Base-by-base conservation (phyloP, 1,284 basidiomycete species). In the Meira nashicola region DNA sequence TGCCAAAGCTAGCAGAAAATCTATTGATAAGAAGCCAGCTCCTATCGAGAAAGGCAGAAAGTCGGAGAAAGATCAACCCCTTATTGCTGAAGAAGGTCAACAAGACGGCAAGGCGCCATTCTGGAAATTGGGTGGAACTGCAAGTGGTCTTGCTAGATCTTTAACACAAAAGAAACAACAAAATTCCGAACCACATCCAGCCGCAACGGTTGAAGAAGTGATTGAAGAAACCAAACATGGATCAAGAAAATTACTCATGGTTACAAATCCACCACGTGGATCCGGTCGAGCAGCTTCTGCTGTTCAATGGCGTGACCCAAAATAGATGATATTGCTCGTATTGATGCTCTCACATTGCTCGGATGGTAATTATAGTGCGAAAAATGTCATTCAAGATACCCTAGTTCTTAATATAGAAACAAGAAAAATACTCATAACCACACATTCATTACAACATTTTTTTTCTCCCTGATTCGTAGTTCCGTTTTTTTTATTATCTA, bases 211-310 rank as follows among this genome's bases (percentile, higher is more conserved):
- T 48, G 46, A 48, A 23, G n/a, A 48, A 48, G 46, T 48, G 14
- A 23, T n/a, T 12, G 23, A 48, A 14, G 14, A 14, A 12, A 14
- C 46, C 25, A 14, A 14, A 12, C 21, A n/a, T 48, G 46, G 46
- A 48, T 5, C 46, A 7, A 48, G 50, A 39, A 53, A 53, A 33
- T 33, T 53, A 14, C 11, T 53, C 8, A 37, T 17, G 28, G 38
- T 39, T 5, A 41, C 39, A 6, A 53, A 53, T 33, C 50, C 50
- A 8, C 12, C 14, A 2, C 23, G 50, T 19, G 50, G 50, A 39
- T n/a, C 50, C 17, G 50, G 50, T 17, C 40, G 38, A 23, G 14
- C 50, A 39, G 17, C 50, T 41, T 19, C 38, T 14, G 50, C 50
- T 39, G 37, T 53, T 12, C 50, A 53, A 25, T 53, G 14, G 12